Conservation (phyloP, 257 asterid genomes). For the Nicotiana knightiana region DNA sequence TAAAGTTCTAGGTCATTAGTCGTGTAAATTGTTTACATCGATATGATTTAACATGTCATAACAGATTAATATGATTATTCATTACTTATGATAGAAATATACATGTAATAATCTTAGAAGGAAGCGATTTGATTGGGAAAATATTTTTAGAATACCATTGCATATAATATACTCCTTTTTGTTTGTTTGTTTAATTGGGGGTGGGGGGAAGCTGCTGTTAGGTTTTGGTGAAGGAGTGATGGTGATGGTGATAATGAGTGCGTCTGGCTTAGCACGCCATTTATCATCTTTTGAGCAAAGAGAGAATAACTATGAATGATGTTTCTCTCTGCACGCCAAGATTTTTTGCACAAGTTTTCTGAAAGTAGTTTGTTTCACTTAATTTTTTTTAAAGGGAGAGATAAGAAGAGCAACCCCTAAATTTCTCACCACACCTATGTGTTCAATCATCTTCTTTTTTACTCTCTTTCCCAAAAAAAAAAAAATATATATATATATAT, state of each 20-base stretch:
- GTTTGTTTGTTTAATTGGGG: neutral
- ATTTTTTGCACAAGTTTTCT: slow-evolving; percentile 27
- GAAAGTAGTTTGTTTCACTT: neutral
- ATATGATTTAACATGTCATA: too few species aligned
- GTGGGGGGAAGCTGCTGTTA: neutral
- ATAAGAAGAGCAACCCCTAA: slow-evolving; percentile 14
- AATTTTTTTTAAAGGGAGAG: neutral
- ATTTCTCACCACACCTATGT: slow-evolving; percentile 11
- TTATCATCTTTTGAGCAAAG: slow-evolving; percentile 19
- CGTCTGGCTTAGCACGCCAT: slow-evolving; percentile 24
- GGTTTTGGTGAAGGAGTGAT: slow-evolving; percentile 15
- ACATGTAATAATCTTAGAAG: too few species aligned
- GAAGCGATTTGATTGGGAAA: too few species aligned
- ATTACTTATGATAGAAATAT: too few species aligned
- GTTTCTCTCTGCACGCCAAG: slow-evolving; percentile 32
- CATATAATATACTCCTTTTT: neutral
- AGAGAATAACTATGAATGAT: slow-evolving; percentile 22
- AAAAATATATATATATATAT: neutral
- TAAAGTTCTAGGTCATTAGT: neutral
- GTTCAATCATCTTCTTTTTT: slow-evolving; percentile 18
- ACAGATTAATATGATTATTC: too few species aligned
- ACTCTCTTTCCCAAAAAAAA: neutral
- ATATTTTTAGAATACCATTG: too few species aligned
- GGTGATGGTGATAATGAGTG: slow-evolving; percentile 20
- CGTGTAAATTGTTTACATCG: neutral